Base-by-base conservation (phyloP, 2,329 filamentous ascomycete genomes). In the Metarhizium album region DNA sequence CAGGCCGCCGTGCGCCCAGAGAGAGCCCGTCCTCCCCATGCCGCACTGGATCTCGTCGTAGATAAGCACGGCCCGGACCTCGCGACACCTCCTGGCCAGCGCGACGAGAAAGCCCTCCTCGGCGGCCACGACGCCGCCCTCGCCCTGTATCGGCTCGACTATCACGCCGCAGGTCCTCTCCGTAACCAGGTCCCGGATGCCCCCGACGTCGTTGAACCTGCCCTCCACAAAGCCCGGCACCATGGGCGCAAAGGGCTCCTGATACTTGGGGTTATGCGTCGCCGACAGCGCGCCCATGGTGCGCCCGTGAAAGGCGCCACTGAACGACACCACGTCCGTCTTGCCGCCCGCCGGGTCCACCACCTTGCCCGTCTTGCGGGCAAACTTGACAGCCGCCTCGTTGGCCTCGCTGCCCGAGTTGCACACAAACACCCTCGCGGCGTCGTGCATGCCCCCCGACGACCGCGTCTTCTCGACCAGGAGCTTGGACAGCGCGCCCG, bases 11-110 rank as follows among this genome's bases (percentile, higher is more conserved):
- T 98, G 91, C 0, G 93, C 93, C 93, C 93, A 98, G 60, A 98
- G 77, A 13, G 75, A 78, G 35, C 93, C 93, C 1, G 93, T 97
- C 48, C 93, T 84, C 24, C 84, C 82, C 33, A 98, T 75, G 49
- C 93, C 93, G 67, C 90, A 96, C 70, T 98, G 93, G 55, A 98
- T 98, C 74, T 98, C 93, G 62, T 98, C 93, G 67, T 93, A 91
- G 63, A 96, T 86, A 52, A 98, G 73, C 3, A 97, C 81, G 2
- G 91, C 90, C 48, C 88, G 89, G 31, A 96, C 89, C 59, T 89
- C 84, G 51, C 83, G 84, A 68, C 90, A 96, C 53, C 90, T 81
- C 63, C 79, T 79, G 52, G 89, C 88, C n/a, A 98, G 78, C 1
- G 89, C 86, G 23, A 82, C 67, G 23, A 98, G 76, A 68, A 97